These are phyloP conservation scores for Populus trichocarpa DNA, from an alignment of 441 rosid species.

Conservation along the genomic window DNA sequence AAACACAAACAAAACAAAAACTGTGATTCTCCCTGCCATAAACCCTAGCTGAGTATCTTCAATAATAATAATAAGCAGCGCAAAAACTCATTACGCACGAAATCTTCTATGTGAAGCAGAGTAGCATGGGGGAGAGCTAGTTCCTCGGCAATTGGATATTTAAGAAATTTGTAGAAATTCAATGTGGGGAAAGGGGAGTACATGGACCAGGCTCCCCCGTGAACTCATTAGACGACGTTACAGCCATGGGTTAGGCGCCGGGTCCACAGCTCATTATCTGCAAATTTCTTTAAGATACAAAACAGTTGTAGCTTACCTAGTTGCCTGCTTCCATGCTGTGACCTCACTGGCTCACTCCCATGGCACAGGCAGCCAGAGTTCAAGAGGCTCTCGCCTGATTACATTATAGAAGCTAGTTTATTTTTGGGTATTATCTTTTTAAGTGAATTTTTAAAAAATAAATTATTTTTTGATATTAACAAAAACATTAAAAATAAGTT, in stretches of 20 bases:
- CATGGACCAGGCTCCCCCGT: background rate
- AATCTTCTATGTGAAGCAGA: background rate
- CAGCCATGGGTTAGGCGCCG: background rate
- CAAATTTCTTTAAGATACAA: background rate
- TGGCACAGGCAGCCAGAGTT: background rate
- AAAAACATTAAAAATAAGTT: too few species aligned
- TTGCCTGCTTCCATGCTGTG: background rate
- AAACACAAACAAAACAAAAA: background rate
- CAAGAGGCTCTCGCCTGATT: background rate
- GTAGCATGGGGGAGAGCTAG: background rate
- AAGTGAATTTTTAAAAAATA: too few species aligned
- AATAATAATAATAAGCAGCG: too few species aligned
- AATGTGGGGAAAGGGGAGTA: background rate
- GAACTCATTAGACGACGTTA: background rate
- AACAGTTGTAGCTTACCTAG: background rate
- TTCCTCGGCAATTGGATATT: too few species aligned
- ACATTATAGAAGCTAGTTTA: too few species aligned
- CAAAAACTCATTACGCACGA: too few species aligned
- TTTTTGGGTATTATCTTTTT: too few species aligned
- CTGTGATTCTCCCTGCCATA: background rate
- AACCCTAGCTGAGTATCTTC: background rate
- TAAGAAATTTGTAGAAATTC: too few species aligned
- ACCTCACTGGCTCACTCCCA: background rate
- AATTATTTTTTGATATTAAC: too few species aligned
- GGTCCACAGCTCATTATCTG: constrained; percentile 5